Conservation (phyloP, 805 yeast species). For the Wickerhamomyces ciferrii region DNA sequence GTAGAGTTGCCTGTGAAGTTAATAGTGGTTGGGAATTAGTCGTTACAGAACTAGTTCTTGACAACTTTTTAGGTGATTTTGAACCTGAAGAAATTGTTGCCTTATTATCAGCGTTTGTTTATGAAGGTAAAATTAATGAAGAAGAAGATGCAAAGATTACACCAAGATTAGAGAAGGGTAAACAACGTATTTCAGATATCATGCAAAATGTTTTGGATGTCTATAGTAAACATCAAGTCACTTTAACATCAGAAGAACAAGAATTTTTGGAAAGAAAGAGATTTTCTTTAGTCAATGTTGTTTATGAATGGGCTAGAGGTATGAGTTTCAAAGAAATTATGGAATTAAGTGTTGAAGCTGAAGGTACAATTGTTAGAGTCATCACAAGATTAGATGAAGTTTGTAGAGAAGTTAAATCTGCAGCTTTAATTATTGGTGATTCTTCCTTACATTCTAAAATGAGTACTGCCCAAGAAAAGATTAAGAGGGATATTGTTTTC, state of each 20-base stretch:
- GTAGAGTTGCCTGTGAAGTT: slow-evolving; percentile 90
- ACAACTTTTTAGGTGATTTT: slow-evolving; percentile 87
- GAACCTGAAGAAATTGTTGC: slow-evolving; percentile 98
- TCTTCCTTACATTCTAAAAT: slow-evolving; percentile 84
- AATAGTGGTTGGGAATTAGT: slow-evolving; percentile 89
- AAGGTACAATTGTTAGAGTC: slow-evolving; percentile 95
- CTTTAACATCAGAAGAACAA: slow-evolving; percentile 78
- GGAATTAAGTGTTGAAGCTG: slow-evolving; percentile 83
- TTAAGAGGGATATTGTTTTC: slow-evolving; percentile 94
- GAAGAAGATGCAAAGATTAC: slow-evolving; percentile 61
- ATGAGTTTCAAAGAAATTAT: slow-evolving; percentile 87
- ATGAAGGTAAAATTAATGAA: slow-evolving; percentile 67
- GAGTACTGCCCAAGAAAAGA: slow-evolving; percentile 88
- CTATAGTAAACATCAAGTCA: slow-evolving; percentile 63
- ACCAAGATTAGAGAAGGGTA: slow-evolving; percentile 76
- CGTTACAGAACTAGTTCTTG: slow-evolving; percentile 82
- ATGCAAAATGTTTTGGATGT: slow-evolving; percentile 57
- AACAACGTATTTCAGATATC: slow-evolving; percentile 61
- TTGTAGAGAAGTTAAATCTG: slow-evolving; percentile 90
- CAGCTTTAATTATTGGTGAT: slow-evolving; percentile 93
- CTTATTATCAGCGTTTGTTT: slow-evolving; percentile 83
- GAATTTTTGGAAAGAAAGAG: slow-evolving; percentile 79
- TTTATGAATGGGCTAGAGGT: slow-evolving; percentile 98
- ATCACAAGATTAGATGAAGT: slow-evolving; percentile 92
- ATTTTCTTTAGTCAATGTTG: slow-evolving; percentile 88